Conservation (phyloP, 1,139 yeast genomes). For the Diutina rugosa region DNA sequence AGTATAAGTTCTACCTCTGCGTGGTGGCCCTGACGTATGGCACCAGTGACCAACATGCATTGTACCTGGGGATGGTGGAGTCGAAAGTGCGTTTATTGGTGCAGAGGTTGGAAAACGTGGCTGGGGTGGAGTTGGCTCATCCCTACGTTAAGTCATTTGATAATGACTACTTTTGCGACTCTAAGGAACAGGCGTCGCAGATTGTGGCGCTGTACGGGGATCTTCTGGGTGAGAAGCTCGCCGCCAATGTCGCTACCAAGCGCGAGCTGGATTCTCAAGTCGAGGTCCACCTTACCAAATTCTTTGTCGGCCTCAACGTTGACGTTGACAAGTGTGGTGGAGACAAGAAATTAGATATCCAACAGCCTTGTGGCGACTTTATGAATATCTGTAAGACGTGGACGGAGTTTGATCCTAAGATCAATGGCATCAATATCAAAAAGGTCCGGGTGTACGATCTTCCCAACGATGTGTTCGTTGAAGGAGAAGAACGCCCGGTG, state of each 20-base stretch:
- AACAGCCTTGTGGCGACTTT: constrained; percentile 85
- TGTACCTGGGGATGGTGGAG: constrained; percentile 90
- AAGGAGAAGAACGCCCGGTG: constrained; percentile 61
- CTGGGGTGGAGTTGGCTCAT: constrained; percentile 73
- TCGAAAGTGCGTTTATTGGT: constrained; percentile 73
- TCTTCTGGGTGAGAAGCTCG: constrained; percentile 25
- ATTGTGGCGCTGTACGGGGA: constrained; percentile 47
- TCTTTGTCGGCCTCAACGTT: constrained; percentile 71
- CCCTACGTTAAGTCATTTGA: constrained; percentile 78
- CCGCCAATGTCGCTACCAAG: constrained; percentile 3
- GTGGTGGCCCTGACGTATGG: constrained; percentile 68
- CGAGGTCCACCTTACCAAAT: constrained; percentile 51
- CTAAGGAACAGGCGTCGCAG: constrained; percentile 38
- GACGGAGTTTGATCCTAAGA: constrained; percentile 47
- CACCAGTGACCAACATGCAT: constrained; percentile 53
- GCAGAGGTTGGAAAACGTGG: constrained; percentile 63
- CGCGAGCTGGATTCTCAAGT: neutral
- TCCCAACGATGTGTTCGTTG: constrained; percentile 74
- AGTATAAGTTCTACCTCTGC: constrained; percentile 77
- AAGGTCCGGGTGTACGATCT: constrained; percentile 72
- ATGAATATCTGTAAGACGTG: constrained; percentile 67
- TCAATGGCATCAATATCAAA: constrained; percentile 53
- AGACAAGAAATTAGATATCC: constrained; percentile 68
- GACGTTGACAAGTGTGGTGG: constrained; percentile 28
- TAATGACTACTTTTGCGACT: constrained; percentile 33